Conservation (phyloP, 345 rosid genomes). For the Clausena lansium region DNA sequence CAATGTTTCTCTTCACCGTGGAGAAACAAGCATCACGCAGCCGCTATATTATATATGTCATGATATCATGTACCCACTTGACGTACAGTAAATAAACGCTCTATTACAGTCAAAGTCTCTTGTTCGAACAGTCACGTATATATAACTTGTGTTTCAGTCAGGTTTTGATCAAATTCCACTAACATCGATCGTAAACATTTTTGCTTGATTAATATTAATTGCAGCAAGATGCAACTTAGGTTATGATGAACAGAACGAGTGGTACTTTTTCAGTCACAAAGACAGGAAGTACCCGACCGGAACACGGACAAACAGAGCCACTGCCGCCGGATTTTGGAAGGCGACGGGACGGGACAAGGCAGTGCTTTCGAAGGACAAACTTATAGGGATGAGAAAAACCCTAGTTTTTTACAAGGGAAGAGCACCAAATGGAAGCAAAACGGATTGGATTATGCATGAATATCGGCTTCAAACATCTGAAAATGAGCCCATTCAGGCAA, state of each 20-base stretch:
- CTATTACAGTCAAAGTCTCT: background rate
- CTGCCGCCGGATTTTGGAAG: slow-evolving; percentile 94
- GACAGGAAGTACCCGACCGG: slow-evolving; percentile 98
- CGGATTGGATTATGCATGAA: slow-evolving; percentile 98
- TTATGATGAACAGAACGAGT: slow-evolving; percentile 77
- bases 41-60: too few species aligned
- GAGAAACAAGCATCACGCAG: background rate
- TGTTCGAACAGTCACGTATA: background rate
- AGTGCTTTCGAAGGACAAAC: slow-evolving; percentile 63
- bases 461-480: slow-evolving; percentile 81
- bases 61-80: too few species aligned
- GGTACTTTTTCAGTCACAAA: slow-evolving; percentile 98
- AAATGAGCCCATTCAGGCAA: slow-evolving; percentile 72
- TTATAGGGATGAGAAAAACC: slow-evolving; percentile 94
- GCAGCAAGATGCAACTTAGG: slow-evolving; percentile 81
- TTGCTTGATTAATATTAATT: background rate
- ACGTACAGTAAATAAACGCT: too few species aligned
- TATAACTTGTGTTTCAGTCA: background rate
- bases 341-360: slow-evolving; percentile 97
- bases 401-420: slow-evolving; percentile 91
- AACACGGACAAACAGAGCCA: slow-evolving; percentile 86
- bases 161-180: background rate
- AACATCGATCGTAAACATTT: background rate
- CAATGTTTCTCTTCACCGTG: background rate
- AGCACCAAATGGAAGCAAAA: slow-evolving; percentile 86